Base-by-base conservation (phyloP, 164 flowering plant species). In the Vitis labrusca region DNA sequence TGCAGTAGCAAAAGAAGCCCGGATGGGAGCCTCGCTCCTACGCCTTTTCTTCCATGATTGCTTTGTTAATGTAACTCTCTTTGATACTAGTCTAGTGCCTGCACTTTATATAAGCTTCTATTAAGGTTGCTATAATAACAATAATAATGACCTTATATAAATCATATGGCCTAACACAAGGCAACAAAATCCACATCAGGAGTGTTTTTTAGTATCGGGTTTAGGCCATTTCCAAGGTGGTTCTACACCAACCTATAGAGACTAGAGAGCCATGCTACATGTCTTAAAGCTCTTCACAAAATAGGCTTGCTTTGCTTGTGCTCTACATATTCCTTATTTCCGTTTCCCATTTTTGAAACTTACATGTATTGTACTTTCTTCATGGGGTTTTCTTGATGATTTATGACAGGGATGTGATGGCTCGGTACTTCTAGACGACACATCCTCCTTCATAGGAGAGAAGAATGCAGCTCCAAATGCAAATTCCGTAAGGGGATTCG, bases 11-110 rank as follows among this genome's bases (percentile, higher is more conserved):
- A 82, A 77, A n/a, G 93, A 91, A 71, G 77, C 80, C 3, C 82
- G 97, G 10, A 89, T 89, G 88, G 98, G 98, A 4, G 98, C 98
- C 10, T 91, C 97, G 15, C 80, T 86, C 37, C 81, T 87, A 58
- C 86, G 91, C 50, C 61, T 89, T 60, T 84, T 72, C 85, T 93
- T 93, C 81, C 95, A 91, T 23, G 98, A 93, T 66, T 93, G 97
- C 83, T 90, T 93, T 50, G 97, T 93, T 50, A 89, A 93, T 70
- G 98, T 91, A 90, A 79, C 13, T 56, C 14, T 51, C 9, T 51
- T 47, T 44, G 11, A 27, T 13, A 16, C 4, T 17, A 12, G 32
- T 59, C 59, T 2, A 1, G 14, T 58, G 3, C 13, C 17, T 7
- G 7, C 11, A 10, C 3, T 50, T 23, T 58, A 9, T 58, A 16